phyloP scores from a whole-genome alignment of 805 yeast genomes.

The Starmera quercuum region DNA sequence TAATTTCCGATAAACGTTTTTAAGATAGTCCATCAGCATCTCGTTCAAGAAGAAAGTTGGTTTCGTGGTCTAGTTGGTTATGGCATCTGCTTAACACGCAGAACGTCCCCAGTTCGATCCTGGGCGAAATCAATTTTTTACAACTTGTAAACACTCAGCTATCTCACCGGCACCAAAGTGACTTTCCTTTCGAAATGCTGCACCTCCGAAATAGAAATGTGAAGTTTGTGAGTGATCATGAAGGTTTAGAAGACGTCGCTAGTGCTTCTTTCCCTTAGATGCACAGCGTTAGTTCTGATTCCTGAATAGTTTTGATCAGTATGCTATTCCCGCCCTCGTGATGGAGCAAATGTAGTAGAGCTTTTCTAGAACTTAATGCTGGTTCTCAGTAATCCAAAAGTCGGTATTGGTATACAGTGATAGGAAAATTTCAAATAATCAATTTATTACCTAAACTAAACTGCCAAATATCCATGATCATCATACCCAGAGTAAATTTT shows the following conservation, averaged over 20 bases:
- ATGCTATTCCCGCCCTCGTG: not conserved
- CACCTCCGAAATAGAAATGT: too few species aligned
- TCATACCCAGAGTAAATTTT: slow-evolving; percentile 63
- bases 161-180: too few species aligned
- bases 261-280: not conserved
- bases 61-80: slow-evolving; percentile 99
- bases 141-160: too few species aligned
- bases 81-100: slow-evolving; percentile 99
- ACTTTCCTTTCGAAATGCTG: too few species aligned
- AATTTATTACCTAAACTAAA: too few species aligned
- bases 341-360: not conserved
- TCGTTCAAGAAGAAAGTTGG: too few species aligned
- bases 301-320: not conserved
- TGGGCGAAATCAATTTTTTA: slow-evolving; percentile 90
- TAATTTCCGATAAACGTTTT: too few species aligned
- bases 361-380: not conserved
- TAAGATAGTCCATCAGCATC: too few species aligned
- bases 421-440: too few species aligned
- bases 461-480: slow-evolving; percentile 52
- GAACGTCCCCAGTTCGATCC: slow-evolving; percentile 99
- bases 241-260: too few species aligned
- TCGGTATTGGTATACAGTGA: too few species aligned
- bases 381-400: not conserved
- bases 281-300: not conserved
- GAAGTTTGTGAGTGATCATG: too few species aligned